Percentiles rank a stretch among this genome's conserved stretches.
phyloP scores from a whole-genome alignment of 2,329 filamentous ascomycete species.

The Aspergillus caelatus region DNA sequence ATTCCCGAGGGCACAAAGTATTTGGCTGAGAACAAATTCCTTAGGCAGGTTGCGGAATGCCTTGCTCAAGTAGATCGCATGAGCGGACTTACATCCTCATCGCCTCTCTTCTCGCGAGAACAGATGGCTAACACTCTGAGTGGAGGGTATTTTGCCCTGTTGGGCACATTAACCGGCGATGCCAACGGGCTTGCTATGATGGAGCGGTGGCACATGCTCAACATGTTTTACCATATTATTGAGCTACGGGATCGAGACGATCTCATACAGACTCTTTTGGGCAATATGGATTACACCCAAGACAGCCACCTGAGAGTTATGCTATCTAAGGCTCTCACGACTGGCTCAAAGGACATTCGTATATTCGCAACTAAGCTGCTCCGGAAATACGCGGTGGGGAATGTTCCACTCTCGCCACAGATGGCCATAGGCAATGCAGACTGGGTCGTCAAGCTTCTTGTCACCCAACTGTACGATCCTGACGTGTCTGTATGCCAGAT shows the following conservation, averaged over 20 bases:
- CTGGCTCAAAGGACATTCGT: slow-evolving; percentile 85
- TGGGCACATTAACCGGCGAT: slow-evolving; percentile 84
- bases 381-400: slow-evolving; percentile 77
- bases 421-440: slow-evolving; percentile 69
- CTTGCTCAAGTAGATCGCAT: slow-evolving; percentile 92
- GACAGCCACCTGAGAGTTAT: slow-evolving; percentile 89
- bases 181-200: slow-evolving; percentile 82
- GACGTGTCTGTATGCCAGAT: slow-evolving; percentile 96
- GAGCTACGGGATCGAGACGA: slow-evolving; percentile 90
- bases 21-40: slow-evolving; percentile 85
- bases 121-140: slow-evolving; percentile 85
- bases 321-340: slow-evolving; percentile 89
- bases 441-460: slow-evolving; percentile 95
- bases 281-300: slow-evolving; percentile 88
- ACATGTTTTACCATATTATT: slow-evolving; percentile 99
- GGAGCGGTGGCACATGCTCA: slow-evolving; percentile 96
- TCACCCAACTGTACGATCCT: slow-evolving; percentile 97
- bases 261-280: slow-evolving; percentile 82
- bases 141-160: slow-evolving; percentile 89
- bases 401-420: slow-evolving; percentile 45
- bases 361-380: slow-evolving; percentile 87
- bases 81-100: slow-evolving; percentile 67
- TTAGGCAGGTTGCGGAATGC: slow-evolving; percentile 93
- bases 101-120: slow-evolving; percentile 85
- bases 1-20: slow-evolving; percentile 83